These are phyloP conservation scores for Zarea fungicola DNA, from an alignment of 2,329 filamentous ascomycete genomes.

Conservation along the genomic window DNA sequence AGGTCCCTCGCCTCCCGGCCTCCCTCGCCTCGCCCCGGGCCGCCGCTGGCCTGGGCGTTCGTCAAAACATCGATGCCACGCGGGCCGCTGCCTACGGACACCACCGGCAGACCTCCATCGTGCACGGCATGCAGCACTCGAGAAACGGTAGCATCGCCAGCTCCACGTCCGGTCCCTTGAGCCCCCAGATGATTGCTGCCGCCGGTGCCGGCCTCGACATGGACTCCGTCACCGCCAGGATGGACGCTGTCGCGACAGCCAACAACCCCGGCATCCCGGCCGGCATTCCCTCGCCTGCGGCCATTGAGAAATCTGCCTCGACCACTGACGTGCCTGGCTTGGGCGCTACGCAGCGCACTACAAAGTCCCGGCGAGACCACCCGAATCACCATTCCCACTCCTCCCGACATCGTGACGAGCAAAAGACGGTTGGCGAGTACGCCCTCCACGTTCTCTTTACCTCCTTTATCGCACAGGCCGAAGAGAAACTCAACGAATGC, in stretches of 20 bases:
- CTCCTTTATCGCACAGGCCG: slow-evolving; percentile 94
- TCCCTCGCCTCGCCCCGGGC: slow-evolving; percentile 11
- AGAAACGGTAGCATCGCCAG: slow-evolving; percentile 84
- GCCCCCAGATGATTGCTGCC: slow-evolving; percentile 76
- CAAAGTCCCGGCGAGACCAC: slow-evolving; percentile 66
- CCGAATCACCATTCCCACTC: slow-evolving; percentile 72
- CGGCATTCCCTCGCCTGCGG: background rate
- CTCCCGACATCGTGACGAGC: slow-evolving; percentile 65
- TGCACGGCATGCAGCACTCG: slow-evolving; percentile 90
- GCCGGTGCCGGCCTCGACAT: slow-evolving; percentile 54
- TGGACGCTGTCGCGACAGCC: slow-evolving; percentile 45
- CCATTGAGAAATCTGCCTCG: slow-evolving; percentile 43
- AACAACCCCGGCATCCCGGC: slow-evolving; percentile 31
- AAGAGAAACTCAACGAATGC: slow-evolving; percentile 89
- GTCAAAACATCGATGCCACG: slow-evolving; percentile 32
- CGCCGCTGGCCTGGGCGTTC: background rate
- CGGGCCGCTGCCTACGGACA: slow-evolving; percentile 67
- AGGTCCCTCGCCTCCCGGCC: slow-evolving; percentile 2
- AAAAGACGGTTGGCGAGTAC: slow-evolving; percentile 96
- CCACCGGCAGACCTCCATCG: slow-evolving; percentile 93
- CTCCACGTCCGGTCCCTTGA: slow-evolving; percentile 76
- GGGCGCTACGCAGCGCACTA: slow-evolving; percentile 47
- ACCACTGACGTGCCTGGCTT: slow-evolving; percentile 39
- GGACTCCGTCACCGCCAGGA: slow-evolving; percentile 38
- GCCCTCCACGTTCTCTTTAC: slow-evolving; percentile 95